Evolutionary conservation across 2,329 filamentous ascomycete species (phyloP).

Genomic region (Cladosporium sp.): DNA sequence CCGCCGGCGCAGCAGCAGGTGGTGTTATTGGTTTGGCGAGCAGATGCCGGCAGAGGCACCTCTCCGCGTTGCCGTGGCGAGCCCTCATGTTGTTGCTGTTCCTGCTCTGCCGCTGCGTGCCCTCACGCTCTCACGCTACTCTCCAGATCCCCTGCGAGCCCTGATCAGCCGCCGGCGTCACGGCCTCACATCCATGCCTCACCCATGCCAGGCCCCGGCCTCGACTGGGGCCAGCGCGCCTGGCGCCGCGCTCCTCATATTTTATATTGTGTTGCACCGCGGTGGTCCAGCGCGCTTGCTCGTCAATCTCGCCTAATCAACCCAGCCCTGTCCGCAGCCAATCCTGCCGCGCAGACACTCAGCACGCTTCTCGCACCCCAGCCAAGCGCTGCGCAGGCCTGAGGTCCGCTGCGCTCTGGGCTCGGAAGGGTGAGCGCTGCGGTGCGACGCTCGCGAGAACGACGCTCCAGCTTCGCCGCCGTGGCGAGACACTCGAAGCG

Average conservation of each 20-base stretch:
- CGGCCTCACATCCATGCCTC: no score
- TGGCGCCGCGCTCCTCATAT: no score
- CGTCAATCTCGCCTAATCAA: slow-evolving; percentile 9
- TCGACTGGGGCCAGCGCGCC: no score
- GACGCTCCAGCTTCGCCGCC: neutral
- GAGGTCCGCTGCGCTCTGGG: neutral
- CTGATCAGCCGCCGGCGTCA: neutral
- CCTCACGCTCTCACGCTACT: no score
- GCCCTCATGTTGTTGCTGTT: neutral
- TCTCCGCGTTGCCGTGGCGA: slow-evolving; percentile 2
- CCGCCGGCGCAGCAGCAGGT: no score
- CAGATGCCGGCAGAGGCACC: neutral
- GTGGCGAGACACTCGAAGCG: neutral
- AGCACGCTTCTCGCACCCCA: neutral
- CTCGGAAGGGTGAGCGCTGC: neutral
- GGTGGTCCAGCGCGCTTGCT: neutral
- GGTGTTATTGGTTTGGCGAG: no score
- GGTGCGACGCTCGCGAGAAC: neutral
- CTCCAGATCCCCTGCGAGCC: no score
- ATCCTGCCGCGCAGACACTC: slow-evolving; percentile 1
- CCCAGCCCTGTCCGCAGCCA: neutral
- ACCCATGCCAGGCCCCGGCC: no score
- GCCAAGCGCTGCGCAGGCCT: neutral
- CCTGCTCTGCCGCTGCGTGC: neutral
- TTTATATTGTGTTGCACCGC: no score